Evolutionary conservation across 2,329 filamentous ascomycete genomes (phyloP).

Genomic region (Decorospora gaudefroyi): DNA sequence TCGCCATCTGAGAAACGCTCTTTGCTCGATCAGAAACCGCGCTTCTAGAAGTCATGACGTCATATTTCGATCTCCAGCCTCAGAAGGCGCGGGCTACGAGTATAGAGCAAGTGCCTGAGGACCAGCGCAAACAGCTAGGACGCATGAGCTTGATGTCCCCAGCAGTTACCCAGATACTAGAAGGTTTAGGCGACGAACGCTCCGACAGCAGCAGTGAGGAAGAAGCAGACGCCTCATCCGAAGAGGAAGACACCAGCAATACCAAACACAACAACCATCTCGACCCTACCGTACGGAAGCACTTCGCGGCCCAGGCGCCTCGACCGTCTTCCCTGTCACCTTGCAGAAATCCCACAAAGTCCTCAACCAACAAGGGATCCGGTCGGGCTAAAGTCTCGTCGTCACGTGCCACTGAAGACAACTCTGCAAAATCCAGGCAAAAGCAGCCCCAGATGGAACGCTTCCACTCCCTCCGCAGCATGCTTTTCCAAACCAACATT

Average conservation of each 20-base stretch:
- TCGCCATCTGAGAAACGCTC: no score
- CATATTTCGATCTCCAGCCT: constrained; percentile 42
- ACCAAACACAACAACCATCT: constrained; percentile 15
- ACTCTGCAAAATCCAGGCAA: constrained; percentile 19
- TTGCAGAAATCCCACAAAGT: constrained; percentile 17
- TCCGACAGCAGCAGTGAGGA: constrained; percentile 37
- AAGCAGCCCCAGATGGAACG: constrained; percentile 37
- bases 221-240: constrained; percentile 24
- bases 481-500: constrained; percentile 40
- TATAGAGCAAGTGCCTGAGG: constrained; percentile 18
- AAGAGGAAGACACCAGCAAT: constrained; percentile 13
- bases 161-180: constrained; percentile 38
- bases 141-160: constrained; percentile 34
- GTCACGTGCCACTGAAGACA: constrained; percentile 10
- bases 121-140: constrained; percentile 24
- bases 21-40: constrained; percentile 1
- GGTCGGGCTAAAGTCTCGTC: constrained; percentile 13
- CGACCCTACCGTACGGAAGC: constrained; percentile 8
- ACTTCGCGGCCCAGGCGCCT: constrained; percentile 8
- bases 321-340: constrained; percentile 19
- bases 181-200: constrained; percentile 31
- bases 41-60: constrained; percentile 33
- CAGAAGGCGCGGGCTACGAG: constrained; percentile 23
- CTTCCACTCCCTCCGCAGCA: constrained; percentile 43
- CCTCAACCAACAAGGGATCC: constrained; percentile 17